phyloP scores from a whole-genome alignment of 176 grass and related monocot genomes.

The Eragrostis nindensis region DNA sequence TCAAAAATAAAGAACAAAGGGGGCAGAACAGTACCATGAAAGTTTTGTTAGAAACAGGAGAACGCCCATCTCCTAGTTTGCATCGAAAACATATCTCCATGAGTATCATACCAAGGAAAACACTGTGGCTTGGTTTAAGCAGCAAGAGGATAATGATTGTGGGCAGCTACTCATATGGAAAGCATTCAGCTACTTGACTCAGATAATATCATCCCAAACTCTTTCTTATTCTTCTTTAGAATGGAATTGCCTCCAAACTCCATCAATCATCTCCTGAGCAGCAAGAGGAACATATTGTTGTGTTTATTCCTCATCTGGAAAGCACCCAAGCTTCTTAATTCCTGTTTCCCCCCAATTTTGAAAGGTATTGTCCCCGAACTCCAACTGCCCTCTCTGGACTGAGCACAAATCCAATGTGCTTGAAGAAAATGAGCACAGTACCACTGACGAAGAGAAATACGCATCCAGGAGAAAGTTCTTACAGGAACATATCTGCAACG shows the following conservation, averaged over 20 bases:
- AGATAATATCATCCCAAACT: conserved; percentile 20
- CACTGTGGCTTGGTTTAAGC: conserved; percentile 18
- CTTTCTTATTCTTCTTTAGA: not conserved
- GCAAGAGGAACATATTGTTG: not conserved
- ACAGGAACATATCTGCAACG: conserved; percentile 4
- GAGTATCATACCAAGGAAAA: conserved; percentile 33
- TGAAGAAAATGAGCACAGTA: conserved; percentile 27
- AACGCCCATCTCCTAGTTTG: not conserved
- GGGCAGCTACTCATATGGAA: conserved; percentile 35
- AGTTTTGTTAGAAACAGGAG: not conserved
- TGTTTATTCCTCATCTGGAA: conserved; percentile 3
- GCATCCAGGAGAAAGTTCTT: conserved; percentile 35
- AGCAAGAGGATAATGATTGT: conserved; percentile 33
- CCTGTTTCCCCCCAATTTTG: not conserved
- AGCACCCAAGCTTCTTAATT: conserved; percentile 4
- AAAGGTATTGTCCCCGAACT: conserved; percentile 1
- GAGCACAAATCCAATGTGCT: conserved; percentile 40
- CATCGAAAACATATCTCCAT: conserved; percentile 8
- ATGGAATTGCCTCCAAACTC: conserved; percentile 25
- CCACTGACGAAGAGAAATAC: conserved; percentile 18
- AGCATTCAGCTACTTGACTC: conserved; percentile 28
- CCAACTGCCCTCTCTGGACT: conserved; percentile 22
- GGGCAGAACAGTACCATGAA: conserved; percentile 31
- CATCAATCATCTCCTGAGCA: conserved; percentile 23
- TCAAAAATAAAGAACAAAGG: conserved; percentile 30